Evolutionary conservation across 768 basidiomycete species (phyloP), one percentile per base, ranked within the genome.

Genomic region (Lepiota brunneoincarnata): DNA sequence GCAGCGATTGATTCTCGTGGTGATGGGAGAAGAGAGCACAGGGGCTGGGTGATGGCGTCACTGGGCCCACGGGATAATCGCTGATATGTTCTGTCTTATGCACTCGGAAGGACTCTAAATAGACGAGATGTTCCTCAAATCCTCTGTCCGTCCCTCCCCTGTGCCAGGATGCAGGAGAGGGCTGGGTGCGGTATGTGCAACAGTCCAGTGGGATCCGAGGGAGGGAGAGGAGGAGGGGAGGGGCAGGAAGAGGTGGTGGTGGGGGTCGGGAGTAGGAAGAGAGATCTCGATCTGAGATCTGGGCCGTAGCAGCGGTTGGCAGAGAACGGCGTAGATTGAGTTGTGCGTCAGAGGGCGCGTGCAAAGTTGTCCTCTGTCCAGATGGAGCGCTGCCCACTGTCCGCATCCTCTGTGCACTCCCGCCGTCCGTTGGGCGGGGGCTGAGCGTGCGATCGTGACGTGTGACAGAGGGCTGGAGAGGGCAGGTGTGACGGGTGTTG

Each of bases 231-330:
- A 44, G 43, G 46, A 15, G 23, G 36, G 35, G 17, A 26, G 52
- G 28, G n/a, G 52, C n/a, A 37, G 18, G 35, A 14, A 24, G 23
- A 6, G 9, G 35, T 36, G 11, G 36, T 34, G 21, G 17, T 14
- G 7, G 37, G 49, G 31, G 28, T 21, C 45, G 45, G 45, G 45
- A 34, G 45, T 23, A 21, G 42, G 37, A 45, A 24, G 23, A 37
- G 44, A 54, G 52, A 54, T 54, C 52, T 38, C 18, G 52, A 54
- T 54, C 52, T 54, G 31, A 54, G 52, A 54, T 54, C 52, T 46
- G 52, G 43, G 52, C 52, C 44, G 52, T 54, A 54, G 52, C 52
- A 54, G 50, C 44, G 52, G 52, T 39, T 54, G 52, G 51, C 51
- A 53, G 44, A 53, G 51, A 45, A 45, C 42, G 51, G 28, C 23